These are phyloP conservation scores for Penicillium herquei DNA, from an alignment of 495 filamentous ascomycete species.

Conservation along the genomic window DNA sequence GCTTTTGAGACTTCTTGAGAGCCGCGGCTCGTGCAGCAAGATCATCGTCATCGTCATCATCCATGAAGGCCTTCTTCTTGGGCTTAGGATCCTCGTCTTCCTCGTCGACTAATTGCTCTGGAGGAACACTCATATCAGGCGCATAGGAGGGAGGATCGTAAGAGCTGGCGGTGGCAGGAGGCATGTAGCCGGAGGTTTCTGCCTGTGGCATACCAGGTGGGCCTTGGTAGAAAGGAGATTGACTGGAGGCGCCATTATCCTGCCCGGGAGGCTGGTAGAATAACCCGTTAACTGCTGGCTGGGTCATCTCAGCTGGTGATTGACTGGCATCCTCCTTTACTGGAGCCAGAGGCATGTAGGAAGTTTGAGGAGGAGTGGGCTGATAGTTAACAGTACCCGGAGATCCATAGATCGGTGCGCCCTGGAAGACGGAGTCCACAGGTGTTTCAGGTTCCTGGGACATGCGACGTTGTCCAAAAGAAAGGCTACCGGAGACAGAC, in stretches of 20 bases:
- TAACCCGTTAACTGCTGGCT: constrained; percentile 25
- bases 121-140: constrained; percentile 18
- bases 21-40: constrained; percentile 50
- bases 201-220: constrained; percentile 24
- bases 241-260: constrained; percentile 3
- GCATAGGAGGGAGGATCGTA: constrained; percentile 41
- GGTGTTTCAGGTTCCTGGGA: constrained; percentile 40
- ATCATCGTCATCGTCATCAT: constrained; percentile 62
- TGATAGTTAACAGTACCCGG: constrained; percentile 40
- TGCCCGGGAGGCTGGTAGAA: constrained; percentile 27
- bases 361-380: constrained; percentile 49
- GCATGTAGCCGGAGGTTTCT: constrained; percentile 11
- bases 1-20: constrained; percentile 51
- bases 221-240: constrained; percentile 26
- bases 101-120: constrained; percentile 33
- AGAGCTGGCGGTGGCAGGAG: constrained; percentile 12
- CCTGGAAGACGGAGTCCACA: constrained; percentile 34
- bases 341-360: constrained; percentile 47
- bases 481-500: constrained; percentile 30
- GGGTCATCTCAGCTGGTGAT: constrained; percentile 22
- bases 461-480: constrained; percentile 36
- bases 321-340: constrained; percentile 44
- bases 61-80: constrained; percentile 79
- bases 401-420: constrained; percentile 33
- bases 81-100: constrained; percentile 54